A percentile compares a stretch with the other conserved stretches of the same genome.
Evolutionary conservation across 192 early-diverging fungal species (phyloP).

Genomic region (Thamnidium elegans): DNA sequence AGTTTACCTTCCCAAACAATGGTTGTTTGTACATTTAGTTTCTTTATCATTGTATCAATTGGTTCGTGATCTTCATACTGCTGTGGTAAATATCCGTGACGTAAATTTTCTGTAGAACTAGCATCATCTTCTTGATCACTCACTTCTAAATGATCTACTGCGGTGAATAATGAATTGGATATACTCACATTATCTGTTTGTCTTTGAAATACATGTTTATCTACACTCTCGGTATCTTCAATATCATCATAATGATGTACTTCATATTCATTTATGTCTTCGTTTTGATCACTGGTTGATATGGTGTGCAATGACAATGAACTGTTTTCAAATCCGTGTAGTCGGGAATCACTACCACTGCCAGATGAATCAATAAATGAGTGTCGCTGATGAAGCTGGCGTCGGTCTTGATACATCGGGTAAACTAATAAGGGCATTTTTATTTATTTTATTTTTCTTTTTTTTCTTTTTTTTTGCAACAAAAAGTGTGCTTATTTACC

Average conservation of each 20-base stretch:
- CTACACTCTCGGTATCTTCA: not conserved
- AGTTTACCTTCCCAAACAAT: constrained; percentile 6
- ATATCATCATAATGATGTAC: not conserved
- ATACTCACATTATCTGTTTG: not conserved
- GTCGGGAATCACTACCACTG: not conserved
- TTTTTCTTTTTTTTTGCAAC: no score
- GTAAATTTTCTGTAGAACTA: not conserved
- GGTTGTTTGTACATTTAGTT: constrained; percentile 6
- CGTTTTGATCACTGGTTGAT: not conserved
- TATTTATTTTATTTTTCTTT: not conserved
- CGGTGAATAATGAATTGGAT: constrained; percentile 8
- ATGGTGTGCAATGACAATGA: not conserved
- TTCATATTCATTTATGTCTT: constrained; percentile 10
- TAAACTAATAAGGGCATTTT: not conserved
- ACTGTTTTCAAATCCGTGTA: not conserved
- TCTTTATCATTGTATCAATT: not conserved
- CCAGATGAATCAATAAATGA: not conserved
- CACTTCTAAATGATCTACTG: constrained; percentile 13
- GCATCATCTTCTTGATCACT: not conserved
- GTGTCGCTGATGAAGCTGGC: not conserved
- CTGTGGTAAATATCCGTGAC: not conserved
- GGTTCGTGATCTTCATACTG: constrained; percentile 3
- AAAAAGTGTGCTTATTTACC: not conserved
- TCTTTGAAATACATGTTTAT: not conserved
- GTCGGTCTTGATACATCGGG: constrained; percentile 2